Conservation (phyloP, 768 basidiomycete genomes). For the Mycena rebaudengoi region DNA sequence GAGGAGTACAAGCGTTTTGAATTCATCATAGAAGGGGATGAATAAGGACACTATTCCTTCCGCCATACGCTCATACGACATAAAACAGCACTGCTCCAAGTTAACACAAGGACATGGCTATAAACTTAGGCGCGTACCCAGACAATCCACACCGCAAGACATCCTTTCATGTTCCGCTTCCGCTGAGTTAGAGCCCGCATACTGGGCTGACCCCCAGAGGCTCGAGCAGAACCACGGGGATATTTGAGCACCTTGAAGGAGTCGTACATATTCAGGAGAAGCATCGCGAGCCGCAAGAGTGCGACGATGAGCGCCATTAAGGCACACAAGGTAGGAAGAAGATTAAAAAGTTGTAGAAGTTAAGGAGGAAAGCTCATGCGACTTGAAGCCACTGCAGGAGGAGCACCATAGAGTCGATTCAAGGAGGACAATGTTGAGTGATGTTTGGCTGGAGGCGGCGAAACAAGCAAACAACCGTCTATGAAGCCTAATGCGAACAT, state of each 20-base stretch:
- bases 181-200: slow-evolving; percentile 74
- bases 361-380: background rate
- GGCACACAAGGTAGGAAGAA: no score
- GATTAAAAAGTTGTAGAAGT: no score
- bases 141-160: slow-evolving; percentile 84
- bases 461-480: no score
- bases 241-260: slow-evolving; percentile 84
- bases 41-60: slow-evolving; percentile 75
- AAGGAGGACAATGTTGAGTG: no score
- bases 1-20: slow-evolving; percentile 76
- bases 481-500: no score
- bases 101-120: slow-evolving; percentile 11
- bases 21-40: slow-evolving; percentile 85
- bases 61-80: slow-evolving; percentile 69
- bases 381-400: no score
- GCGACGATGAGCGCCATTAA: slow-evolving; percentile 80
- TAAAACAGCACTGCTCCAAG: slow-evolving; percentile 65
- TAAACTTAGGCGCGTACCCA: slow-evolving; percentile 62
- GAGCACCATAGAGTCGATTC: no score
- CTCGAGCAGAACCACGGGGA: slow-evolving; percentile 62
- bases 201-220: slow-evolving; percentile 70
- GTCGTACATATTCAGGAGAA: slow-evolving; percentile 84
- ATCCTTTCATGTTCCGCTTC: slow-evolving; percentile 88
- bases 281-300: slow-evolving; percentile 70
- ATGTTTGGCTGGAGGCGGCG: no score